phyloP scores from a whole-genome alignment of 2,329 filamentous ascomycete genomes.

The Corniculantispora saksenae region DNA sequence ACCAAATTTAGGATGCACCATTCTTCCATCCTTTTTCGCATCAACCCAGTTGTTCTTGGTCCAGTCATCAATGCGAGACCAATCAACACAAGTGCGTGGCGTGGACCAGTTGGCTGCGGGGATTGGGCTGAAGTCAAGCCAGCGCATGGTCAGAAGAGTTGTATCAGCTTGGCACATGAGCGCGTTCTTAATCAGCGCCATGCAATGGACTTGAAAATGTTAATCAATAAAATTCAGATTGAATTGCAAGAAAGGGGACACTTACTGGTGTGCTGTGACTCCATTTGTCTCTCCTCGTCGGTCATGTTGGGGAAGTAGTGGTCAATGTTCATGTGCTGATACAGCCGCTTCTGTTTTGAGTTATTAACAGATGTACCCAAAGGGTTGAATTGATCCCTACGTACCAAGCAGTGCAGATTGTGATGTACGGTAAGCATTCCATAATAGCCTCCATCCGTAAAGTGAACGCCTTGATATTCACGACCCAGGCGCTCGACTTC shows the following conservation, averaged over 20 bases:
- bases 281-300: conserved; percentile 3
- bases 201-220: background rate
- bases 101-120: conserved; percentile 5
- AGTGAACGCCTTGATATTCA: conserved; percentile 6
- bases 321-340: conserved; percentile 9
- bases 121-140: conserved; percentile 6
- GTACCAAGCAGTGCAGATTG: conserved; percentile 4
- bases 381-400: background rate
- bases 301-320: conserved; percentile 12
- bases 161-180: conserved; percentile 10
- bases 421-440: conserved; percentile 6
- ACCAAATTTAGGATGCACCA: conserved; percentile 6
- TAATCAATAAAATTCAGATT: background rate
- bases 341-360: background rate
- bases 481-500: conserved; percentile 5
- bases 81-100: conserved; percentile 6
- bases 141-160: conserved; percentile 7
- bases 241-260: background rate
- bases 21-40: conserved; percentile 7
- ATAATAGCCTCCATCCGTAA: conserved; percentile 6
- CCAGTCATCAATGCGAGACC: conserved; percentile 6
- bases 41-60: conserved; percentile 5
- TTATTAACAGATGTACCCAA: background rate
- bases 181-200: conserved; percentile 6
- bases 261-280: conserved; percentile 11